Percentiles rank a stretch among this genome's conserved stretches.
phyloP scores from a whole-genome alignment of 768 basidiomycete genomes.

The Naganishia randhawae region DNA sequence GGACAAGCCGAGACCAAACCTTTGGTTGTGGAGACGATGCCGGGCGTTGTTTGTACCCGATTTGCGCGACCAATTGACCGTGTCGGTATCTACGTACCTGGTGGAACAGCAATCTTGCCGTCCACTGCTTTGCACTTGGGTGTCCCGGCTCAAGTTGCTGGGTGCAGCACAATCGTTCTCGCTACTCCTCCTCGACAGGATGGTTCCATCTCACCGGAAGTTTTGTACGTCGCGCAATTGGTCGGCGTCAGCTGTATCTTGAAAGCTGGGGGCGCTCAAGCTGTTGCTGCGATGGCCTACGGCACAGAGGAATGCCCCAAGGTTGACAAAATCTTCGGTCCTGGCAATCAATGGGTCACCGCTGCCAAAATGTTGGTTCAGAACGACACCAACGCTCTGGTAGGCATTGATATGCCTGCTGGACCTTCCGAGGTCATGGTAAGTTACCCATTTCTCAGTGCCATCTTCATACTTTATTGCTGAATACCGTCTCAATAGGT shows the following conservation, averaged over 20 bases:
- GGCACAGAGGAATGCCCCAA: constrained; percentile 93
- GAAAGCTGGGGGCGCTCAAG: constrained; percentile 94
- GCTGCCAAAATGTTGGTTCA: constrained; percentile 99
- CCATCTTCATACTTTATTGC: background rate
- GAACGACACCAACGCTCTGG: constrained; percentile 93
- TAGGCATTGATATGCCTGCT: constrained; percentile 98
- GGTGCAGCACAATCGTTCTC: constrained; percentile 83
- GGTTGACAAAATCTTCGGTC: constrained; percentile 98
- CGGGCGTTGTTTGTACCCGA: constrained; percentile 90
- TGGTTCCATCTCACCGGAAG: constrained; percentile 91
- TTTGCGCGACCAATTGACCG: constrained; percentile 93
- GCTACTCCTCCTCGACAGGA: constrained; percentile 94
- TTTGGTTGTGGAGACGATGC: constrained; percentile 91
- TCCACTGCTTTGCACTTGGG: constrained; percentile 98
- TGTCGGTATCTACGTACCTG: constrained; percentile 94
- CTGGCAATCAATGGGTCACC: constrained; percentile 99
- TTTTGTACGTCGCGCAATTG: constrained; percentile 89
- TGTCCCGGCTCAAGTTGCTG: constrained; percentile 94
- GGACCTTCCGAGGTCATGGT: constrained; percentile 97
- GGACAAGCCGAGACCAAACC: constrained; percentile 72
- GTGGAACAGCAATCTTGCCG: constrained; percentile 91
- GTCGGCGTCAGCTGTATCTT: constrained; percentile 86
- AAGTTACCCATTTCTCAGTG: constrained; percentile 53
- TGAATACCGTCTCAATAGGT: constrained; percentile 59
- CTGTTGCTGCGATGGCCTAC: constrained; percentile 91